Base-by-base conservation (phyloP, 2,329 filamentous ascomycete species). In the Diplodia sapinea region DNA sequence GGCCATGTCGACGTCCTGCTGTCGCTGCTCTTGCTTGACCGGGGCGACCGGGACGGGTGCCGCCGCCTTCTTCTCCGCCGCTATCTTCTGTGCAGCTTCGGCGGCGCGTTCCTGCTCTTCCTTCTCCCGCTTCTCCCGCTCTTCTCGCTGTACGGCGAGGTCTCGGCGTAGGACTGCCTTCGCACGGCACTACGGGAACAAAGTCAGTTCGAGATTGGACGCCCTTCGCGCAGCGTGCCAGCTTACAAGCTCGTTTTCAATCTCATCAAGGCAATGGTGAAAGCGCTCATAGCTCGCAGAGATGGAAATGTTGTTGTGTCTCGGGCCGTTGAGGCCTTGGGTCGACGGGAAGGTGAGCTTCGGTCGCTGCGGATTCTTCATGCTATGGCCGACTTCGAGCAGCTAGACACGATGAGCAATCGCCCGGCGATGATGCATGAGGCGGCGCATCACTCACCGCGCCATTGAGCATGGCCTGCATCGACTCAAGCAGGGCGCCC, bases 211-310 rank as follows among this genome's bases (percentile, higher is more conserved):
- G 23, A 9, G n/a, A 31, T 3, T 20, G 13, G 17, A 6, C 3
- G 47, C 12, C 23, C 8, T 31, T 2, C 12, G 20, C 1, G 31
- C 4, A 26, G n/a, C 1, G 59, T 38, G 17, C 5, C 17, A 15
- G 70, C 77, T 29, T 71, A 81, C 79, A 50, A 85, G 72, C 65
- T 85, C 79, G 54, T 78, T 77, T 71, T 85, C 83, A 15, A 86
- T 77, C 68, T 81, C 77, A 73, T 86, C 83, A n/a, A 85, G 79
- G n/a, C 81, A 80, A 56, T 82, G 78, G 71, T 86, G 82, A 69
- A 83, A 85, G 70, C 79, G 75, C 40, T 77, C 75, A 17, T 77
- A 74, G 33, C 81, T 81, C 17, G 72, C 73, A 2, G 82, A 79
- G 15, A 85, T 73, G 50, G 74, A 77, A 62, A 80, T 76, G 69